phyloP scores from a whole-genome alignment of 2,329 filamentous ascomycete species.

The Chaetomiaceae sp. region DNA sequence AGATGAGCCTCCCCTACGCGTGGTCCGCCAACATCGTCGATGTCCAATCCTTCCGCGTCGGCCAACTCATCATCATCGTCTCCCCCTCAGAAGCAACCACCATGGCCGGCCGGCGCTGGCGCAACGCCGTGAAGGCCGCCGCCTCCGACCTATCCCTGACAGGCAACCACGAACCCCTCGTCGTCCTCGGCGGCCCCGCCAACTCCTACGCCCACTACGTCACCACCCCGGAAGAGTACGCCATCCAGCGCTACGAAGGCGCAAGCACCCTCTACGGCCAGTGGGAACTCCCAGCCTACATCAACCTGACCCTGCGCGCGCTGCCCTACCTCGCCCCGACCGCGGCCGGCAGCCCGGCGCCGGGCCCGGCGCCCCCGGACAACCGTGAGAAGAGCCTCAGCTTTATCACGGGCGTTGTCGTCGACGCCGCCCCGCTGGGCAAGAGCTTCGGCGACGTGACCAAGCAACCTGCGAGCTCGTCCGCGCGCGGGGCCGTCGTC shows the following conservation, averaged over 20 bases:
- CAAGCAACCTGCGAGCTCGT: conserved; percentile 46
- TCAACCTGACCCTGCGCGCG: conserved; percentile 69
- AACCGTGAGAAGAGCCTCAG: conserved; percentile 69
- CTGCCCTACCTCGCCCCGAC: conserved; percentile 60
- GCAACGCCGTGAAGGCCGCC: conserved; percentile 57
- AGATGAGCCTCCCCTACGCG: conserved; percentile 66
- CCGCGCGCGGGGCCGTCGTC: conserved; percentile 54
- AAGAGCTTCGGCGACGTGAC: conserved; percentile 66
- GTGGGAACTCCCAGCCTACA: conserved; percentile 78
- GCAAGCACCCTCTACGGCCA: conserved; percentile 83
- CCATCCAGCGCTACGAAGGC: conserved; percentile 82
- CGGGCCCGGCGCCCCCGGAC: conserved; percentile 61
- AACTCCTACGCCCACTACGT: conserved; percentile 68
- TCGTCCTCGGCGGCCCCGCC: conserved; percentile 79
- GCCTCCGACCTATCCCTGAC: conserved; percentile 38
- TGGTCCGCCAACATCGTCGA: conserved; percentile 91
- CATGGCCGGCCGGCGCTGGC: conserved; percentile 87
- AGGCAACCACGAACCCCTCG: conserved; percentile 51
- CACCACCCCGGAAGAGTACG: conserved; percentile 44
- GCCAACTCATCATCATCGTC: conserved; percentile 80
- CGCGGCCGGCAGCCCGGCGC: conserved; percentile 34
- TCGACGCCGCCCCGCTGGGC: conserved; percentile 61
- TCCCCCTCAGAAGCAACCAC: conserved; percentile 84
- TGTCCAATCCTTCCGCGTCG: conserved; percentile 75
- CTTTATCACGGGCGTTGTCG: conserved; percentile 75